Evolutionary conservation across 345 rosid species (phyloP).

Genomic region (Murraya koenigii): DNA sequence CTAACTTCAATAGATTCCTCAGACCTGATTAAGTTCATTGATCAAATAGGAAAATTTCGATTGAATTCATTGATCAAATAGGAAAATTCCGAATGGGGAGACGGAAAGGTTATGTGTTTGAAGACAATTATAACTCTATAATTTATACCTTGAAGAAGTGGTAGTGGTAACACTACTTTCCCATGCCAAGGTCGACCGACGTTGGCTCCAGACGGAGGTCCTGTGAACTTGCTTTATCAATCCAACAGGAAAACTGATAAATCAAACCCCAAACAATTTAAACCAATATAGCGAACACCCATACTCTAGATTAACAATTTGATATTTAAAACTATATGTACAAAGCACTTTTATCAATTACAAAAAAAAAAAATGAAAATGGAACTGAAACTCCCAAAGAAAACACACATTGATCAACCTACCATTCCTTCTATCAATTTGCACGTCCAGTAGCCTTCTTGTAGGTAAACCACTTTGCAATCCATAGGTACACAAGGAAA

Average conservation of each 20-base stretch:
- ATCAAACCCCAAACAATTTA: neutral
- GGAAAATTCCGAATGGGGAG: too few species aligned
- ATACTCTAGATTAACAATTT: neutral
- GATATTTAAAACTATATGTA: neutral
- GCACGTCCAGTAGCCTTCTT: conserved; percentile 53
- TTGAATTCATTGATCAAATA: too few species aligned
- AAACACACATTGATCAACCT: neutral
- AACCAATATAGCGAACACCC: neutral
- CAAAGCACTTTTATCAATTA: neutral
- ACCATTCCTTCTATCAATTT: conserved; percentile 12
- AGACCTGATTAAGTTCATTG: too few species aligned
- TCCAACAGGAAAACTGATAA: neutral
- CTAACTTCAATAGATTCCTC: too few species aligned
- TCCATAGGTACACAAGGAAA: conserved; percentile 65
- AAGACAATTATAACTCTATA: too few species aligned
- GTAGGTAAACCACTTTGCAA: conserved; percentile 71
- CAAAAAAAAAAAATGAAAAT: neutral
- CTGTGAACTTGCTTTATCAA: too few species aligned
- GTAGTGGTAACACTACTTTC: too few species aligned
- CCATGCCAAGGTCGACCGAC: too few species aligned
- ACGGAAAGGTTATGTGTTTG: too few species aligned
- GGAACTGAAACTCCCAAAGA: conserved; percentile 9
- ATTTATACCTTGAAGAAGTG: too few species aligned
- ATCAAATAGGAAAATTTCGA: too few species aligned
- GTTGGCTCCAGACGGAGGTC: too few species aligned